Base-by-base conservation (phyloP, 1,284 basidiomycete genomes). In the Neolentinus lepideus region DNA sequence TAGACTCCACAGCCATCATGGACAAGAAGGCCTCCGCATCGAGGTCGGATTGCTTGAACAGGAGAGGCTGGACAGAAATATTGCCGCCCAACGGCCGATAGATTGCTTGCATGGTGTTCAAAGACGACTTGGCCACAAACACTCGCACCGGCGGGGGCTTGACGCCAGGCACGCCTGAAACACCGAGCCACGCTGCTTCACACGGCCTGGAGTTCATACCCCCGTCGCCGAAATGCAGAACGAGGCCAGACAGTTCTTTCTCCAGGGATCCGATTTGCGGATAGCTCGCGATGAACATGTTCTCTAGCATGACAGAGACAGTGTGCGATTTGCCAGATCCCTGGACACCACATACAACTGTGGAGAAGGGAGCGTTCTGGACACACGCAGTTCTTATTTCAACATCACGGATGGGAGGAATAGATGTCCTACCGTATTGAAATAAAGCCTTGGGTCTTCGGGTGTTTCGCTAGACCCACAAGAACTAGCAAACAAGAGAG, bases 21-120 rank as follows among this genome's bases (percentile, higher is more conserved):
- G 82, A 81, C 22, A 86, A 61, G 54, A 88, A 80, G 0, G 83
- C 81, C 33, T 81, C 72, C 1, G 83, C 83, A 66, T 90, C 80
- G 1, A 90, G 74, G 58, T 90, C 84, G 12, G 76, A 70, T 59
- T 85, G 77, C 14, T 74, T 70, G 57, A 90, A 77, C 1, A 76
- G 64, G 22, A 90, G 66, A 0, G 87, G 81, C 55, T 79, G 71
- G 0, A 88, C 79, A 0, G 61, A 69, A 2, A 85, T 72, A 22
- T 70, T 69, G 0, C 61, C 38, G 0, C 81, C 83, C 1, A 88
- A 69, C 12, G 73, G 73, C 1, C 71, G 68, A 61, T 88, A 88
- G 0, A 83, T 75, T 1, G 64, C 60, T 16, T 67, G 73, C 81
- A 87, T 85, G 0, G 81, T 84, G 11, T 75, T 75, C 9, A 87